Percentiles rank a stretch among this genome's conserved stretches.
phyloP scores from a whole-genome alignment of 1,139 yeast genomes.

The Candida sanyaensis region DNA sequence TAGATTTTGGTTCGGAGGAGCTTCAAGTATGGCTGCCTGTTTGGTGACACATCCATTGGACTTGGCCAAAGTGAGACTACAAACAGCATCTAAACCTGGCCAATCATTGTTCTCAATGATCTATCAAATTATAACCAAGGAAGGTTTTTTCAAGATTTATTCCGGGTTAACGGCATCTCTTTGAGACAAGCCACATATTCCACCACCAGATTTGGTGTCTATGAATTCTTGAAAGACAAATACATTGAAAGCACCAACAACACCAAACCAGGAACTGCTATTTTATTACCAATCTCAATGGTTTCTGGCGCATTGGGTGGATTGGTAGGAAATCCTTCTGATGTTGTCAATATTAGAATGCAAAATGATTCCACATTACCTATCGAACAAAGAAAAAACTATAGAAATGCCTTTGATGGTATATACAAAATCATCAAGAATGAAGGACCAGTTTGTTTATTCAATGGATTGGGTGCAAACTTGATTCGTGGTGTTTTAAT shows the following conservation, averaged over 20 bases:
- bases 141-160: constrained; percentile 70
- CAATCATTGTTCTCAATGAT: constrained; percentile 65
- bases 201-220: constrained; percentile 81
- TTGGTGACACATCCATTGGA: constrained; percentile 73
- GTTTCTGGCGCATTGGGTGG: constrained; percentile 84
- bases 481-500: constrained; percentile 78
- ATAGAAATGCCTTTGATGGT: constrained; percentile 80
- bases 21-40: constrained; percentile 69
- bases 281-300: constrained; percentile 77
- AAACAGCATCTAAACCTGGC: constrained; percentile 67
- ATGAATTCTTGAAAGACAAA: constrained; percentile 70
- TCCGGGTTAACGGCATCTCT: constrained; percentile 82
- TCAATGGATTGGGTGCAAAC: constrained; percentile 79
- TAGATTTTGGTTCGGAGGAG: constrained; percentile 53
- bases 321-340: constrained; percentile 84
- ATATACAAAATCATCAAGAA: constrained; percentile 56
- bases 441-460: constrained; percentile 63
- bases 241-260: constrained; percentile 36
- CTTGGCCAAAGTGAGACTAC: constrained; percentile 81
- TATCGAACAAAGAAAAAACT: constrained; percentile 65
- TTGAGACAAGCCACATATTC: constrained; percentile 89
- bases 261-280: constrained; percentile 38
- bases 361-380: constrained; percentile 83
- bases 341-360: constrained; percentile 87
- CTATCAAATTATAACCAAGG: constrained; percentile 56